Evolutionary conservation across 1,284 basidiomycete species (phyloP).

Genomic region (Malassezia yamatoensis): DNA sequence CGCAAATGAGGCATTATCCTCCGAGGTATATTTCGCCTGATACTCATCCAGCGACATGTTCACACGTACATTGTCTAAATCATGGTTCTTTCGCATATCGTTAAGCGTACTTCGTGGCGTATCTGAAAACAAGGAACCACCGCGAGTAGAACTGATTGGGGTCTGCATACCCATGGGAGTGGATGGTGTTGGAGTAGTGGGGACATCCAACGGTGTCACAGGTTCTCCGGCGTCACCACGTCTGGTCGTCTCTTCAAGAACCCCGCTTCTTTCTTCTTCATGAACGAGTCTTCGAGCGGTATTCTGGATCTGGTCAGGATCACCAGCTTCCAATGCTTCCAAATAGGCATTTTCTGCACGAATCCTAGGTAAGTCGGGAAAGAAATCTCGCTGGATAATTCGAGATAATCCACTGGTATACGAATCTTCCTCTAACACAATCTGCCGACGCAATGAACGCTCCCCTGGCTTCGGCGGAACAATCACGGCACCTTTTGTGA

Average conservation of each 20-base stretch:
- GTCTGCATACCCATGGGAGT: slow-evolving; percentile 2
- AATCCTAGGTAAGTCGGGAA: slow-evolving; percentile 54
- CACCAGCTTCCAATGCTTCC: slow-evolving; percentile 28
- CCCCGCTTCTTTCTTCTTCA: slow-evolving; percentile 20
- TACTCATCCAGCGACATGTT: slow-evolving; percentile 29
- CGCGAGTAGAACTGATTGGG: slow-evolving; percentile 10
- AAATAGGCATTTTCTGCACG: slow-evolving; percentile 41
- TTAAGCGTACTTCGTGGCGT: background rate
- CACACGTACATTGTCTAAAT: background rate
- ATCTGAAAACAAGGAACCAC: background rate
- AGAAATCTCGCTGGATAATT: slow-evolving; percentile 95
- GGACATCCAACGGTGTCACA: slow-evolving; percentile 4
- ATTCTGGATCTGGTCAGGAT: slow-evolving; percentile 15
- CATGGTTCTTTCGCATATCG: background rate
- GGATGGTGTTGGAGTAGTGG: slow-evolving; percentile 1
- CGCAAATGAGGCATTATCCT: slow-evolving; percentile 43
- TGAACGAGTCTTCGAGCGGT: slow-evolving; percentile 21
- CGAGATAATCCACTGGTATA: slow-evolving; percentile 82
- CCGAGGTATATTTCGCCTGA: slow-evolving; percentile 37
- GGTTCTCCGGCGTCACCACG: slow-evolving; percentile 4
- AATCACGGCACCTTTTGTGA: background rate
- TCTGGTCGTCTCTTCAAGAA: slow-evolving; percentile 9
- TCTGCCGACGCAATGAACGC: slow-evolving; percentile 29
- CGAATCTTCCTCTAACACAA: slow-evolving; percentile 62
- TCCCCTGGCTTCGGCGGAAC: slow-evolving; percentile 19